Percentiles rank a stretch among this genome's conserved stretches.
Evolutionary conservation across 225 moss, liverwort and hornwort genomes (phyloP).

Genomic region (Lunularia cruciata): DNA sequence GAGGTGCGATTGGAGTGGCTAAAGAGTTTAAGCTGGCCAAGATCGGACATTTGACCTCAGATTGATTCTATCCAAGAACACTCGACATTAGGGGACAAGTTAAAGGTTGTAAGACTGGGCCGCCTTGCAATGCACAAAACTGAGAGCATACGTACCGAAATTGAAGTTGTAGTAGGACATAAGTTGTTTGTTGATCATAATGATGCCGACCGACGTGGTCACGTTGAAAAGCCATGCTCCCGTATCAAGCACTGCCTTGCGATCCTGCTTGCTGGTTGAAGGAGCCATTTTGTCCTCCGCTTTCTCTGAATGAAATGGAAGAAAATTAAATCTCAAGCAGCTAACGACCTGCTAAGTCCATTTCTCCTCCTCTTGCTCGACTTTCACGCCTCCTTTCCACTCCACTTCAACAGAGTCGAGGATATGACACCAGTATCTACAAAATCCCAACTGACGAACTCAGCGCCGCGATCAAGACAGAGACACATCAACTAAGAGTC

Average conservation of each 20-base stretch:
- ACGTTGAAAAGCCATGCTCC: conserved; percentile 69
- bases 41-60: too few species aligned
- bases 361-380: conserved; percentile 13
- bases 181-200: conserved; percentile 66
- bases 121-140: not conserved
- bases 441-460: not conserved
- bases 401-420: not conserved
- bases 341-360: conserved; percentile 39
- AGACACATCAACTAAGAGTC: conserved; percentile 5
- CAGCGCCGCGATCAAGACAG: conserved; percentile 1
- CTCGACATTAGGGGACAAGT: too few species aligned
- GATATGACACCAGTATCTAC: not conserved
- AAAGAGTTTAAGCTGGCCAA: too few species aligned
- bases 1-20: too few species aligned
- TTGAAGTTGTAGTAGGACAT: conserved; percentile 56
- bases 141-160: conserved; percentile 36
- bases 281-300: conserved; percentile 45
- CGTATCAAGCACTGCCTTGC: conserved; percentile 52
- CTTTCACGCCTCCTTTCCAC: not conserved
- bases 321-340: conserved; percentile 1
- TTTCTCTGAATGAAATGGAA: not conserved
- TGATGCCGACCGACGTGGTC: conserved; percentile 57
- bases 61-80: too few species aligned
- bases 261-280: conserved; percentile 52
- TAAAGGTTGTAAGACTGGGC: too few species aligned